phyloP scores from a whole-genome alignment of 73 alveolate genomes.

The Paraurostyla sp. region DNA sequence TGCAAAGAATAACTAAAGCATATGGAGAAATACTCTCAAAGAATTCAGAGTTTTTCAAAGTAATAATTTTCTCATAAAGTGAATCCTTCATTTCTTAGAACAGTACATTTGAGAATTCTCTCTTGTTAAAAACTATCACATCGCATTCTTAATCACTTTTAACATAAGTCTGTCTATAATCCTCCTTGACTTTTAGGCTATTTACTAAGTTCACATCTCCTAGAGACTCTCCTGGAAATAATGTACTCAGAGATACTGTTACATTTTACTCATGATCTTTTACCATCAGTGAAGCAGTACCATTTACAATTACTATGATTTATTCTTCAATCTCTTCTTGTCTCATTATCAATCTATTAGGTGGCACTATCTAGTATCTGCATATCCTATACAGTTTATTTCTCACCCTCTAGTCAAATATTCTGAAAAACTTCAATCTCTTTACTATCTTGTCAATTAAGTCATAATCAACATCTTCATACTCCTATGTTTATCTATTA shows the following conservation, averaged over 20 bases:
- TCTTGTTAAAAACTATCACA: slow-evolving; percentile 51
- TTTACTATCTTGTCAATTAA: slow-evolving; percentile 48
- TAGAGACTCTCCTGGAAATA: slow-evolving; percentile 65
- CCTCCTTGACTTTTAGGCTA: slow-evolving; percentile 9
- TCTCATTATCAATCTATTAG: slow-evolving; percentile 20
- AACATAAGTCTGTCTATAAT: not conserved
- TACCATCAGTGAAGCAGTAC: slow-evolving; percentile 49
- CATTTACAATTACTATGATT: slow-evolving; percentile 50
- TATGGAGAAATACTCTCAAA: slow-evolving; percentile 63
- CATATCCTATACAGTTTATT: slow-evolving; percentile 42
- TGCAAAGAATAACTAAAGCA: slow-evolving; percentile 59
- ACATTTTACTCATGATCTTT: slow-evolving; percentile 6
- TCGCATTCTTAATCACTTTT: slow-evolving; percentile 44
- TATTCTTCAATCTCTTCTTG: slow-evolving; percentile 52
- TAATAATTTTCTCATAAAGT: slow-evolving; percentile 40
- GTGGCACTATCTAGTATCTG: slow-evolving; percentile 47
- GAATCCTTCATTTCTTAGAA: slow-evolving; percentile 58
- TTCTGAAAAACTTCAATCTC: slow-evolving; percentile 52
- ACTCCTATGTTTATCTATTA: not conserved
- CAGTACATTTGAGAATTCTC: slow-evolving; percentile 25
- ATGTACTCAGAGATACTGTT: not conserved
- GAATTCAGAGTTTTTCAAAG: slow-evolving; percentile 58
- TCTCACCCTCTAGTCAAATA: slow-evolving; percentile 40
- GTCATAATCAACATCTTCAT: slow-evolving; percentile 62
- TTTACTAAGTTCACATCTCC: slow-evolving; percentile 49